Evolutionary conservation across 805 yeast genomes (phyloP), one percentile per base, ranked within the genome.

Genomic region (Monosporozyma yasuniensis): DNA sequence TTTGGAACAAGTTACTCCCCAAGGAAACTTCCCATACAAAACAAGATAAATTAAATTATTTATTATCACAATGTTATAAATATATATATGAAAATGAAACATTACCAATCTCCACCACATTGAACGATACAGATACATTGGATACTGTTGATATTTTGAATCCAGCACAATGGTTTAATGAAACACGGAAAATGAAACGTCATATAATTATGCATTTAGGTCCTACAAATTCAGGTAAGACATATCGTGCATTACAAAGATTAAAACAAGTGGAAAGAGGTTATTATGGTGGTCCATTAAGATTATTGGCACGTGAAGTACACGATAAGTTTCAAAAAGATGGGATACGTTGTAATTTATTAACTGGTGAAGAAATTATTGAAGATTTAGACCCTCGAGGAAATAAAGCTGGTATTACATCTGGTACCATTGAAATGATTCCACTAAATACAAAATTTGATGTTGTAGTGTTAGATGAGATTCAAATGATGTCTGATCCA

Each of bases 201-300:
- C 82, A 84, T 47, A 74, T 93, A 46, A 76, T 84, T n/a, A 78
- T 93, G 81, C 99, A 93, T 64, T 87, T 93, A 10, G 99, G 99
- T 0, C 99, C 99, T 1, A 93, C 99, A 0, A 93, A 93, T 64
- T 83, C 93, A 56, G 99, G 99, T 11, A 93, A 93, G 61, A 93
- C 98, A 0, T 86, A 87, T 61, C 76, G 78, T 45, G 96, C 98
- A 0, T 69, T 93, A 44, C 74, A 84, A 58, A 74, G 80, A 49
- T 72, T 93, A 46, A 81, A 81, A 56, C 59, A 66, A 19, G 80
- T 88, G 14, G 73, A 79, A 30, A 75, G 81, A 18, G 99, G 99
- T 0, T 86, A 84, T 56, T 93, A 83, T 67, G 98, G 98, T 0
- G 98, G 98, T 0, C 99, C 99, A 0, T 70, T 93, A 44, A 73